Evolutionary conservation across 2,329 filamentous ascomycete species (phyloP).

Genomic region (Drechslera avenae): DNA sequence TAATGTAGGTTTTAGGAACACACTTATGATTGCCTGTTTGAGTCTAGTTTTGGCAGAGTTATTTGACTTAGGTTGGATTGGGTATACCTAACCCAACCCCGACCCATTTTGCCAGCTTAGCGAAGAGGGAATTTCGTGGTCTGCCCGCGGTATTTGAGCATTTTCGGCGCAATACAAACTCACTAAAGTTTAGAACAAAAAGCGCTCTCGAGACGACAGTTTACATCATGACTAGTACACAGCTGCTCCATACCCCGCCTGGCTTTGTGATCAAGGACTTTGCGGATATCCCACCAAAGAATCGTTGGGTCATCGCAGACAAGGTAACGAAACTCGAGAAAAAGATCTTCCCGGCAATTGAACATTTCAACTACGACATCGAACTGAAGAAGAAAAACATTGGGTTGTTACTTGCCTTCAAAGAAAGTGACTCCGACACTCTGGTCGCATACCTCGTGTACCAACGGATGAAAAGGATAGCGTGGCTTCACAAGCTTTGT

Average conservation of each 20-base stretch:
- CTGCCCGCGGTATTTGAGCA: no score
- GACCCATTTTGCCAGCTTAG: no score
- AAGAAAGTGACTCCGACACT: constrained; percentile 19
- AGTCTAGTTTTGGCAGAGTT: no score
- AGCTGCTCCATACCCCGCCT: background rate
- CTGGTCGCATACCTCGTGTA: constrained; percentile 52
- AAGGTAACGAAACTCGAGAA: constrained; percentile 51
- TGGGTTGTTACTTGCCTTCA: constrained; percentile 47
- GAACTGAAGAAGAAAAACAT: constrained; percentile 58
- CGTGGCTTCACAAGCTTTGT: constrained; percentile 60
- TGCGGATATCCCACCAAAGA: constrained; percentile 24
- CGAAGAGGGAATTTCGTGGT: no score
- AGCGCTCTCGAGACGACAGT: no score
- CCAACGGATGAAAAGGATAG: constrained; percentile 37
- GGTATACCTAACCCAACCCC: no score
- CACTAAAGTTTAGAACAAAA: no score
- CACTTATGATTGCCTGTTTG: no score
- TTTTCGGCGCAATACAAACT: no score
- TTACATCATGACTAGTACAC: constrained; percentile 10
- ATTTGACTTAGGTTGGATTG: no score
- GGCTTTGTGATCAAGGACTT: constrained; percentile 22
- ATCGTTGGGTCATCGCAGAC: constrained; percentile 23
- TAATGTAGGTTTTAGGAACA: no score
- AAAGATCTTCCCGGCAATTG: constrained; percentile 58
- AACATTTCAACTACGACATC: constrained; percentile 55